These are phyloP conservation scores for Aspergillus sojae DNA, from an alignment of 2,329 filamentous ascomycete species.

Conservation along the genomic window DNA sequence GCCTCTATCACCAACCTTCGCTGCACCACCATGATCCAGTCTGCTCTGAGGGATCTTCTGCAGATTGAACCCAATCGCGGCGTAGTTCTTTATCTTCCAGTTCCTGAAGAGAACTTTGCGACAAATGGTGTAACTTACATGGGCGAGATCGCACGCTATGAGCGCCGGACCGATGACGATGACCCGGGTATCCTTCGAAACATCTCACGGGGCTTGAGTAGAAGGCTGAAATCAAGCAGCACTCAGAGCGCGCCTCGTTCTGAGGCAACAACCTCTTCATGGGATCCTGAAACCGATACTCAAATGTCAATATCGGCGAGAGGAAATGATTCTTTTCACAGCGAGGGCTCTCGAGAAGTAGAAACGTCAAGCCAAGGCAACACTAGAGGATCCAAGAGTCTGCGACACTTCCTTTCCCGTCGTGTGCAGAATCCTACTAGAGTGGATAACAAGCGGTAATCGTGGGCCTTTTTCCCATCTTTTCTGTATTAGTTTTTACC, in stretches of 20 bases:
- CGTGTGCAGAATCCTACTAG: constrained; percentile 12
- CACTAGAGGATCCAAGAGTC: constrained; percentile 30
- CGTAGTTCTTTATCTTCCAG: constrained; percentile 70
- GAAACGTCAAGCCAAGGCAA: constrained; percentile 15
- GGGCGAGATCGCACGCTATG: constrained; percentile 66
- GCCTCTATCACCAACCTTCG: constrained; percentile 77
- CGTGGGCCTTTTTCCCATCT: not conserved
- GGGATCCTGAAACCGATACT: constrained; percentile 11
- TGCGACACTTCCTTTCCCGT: constrained; percentile 23
- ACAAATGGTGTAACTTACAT: constrained; percentile 70
- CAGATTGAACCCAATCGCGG: constrained; percentile 69
- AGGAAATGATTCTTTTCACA: constrained; percentile 7
- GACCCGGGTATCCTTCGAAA: constrained; percentile 45
- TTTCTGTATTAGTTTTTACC: not conserved
- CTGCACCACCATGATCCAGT: constrained; percentile 75
- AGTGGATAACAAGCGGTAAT: constrained; percentile 8
- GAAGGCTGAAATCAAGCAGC: constrained; percentile 37
- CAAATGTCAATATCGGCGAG: not conserved
- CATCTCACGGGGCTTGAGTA: constrained; percentile 42
- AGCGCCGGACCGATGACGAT: constrained; percentile 48
- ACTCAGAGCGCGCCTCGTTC: constrained; percentile 29
- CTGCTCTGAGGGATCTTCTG: constrained; percentile 71
- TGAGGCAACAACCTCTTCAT: constrained; percentile 25
- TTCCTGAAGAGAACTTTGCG: constrained; percentile 72
- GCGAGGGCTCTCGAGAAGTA: constrained; percentile 7